A percentile compares a stretch with the other conserved stretches of the same genome.
phyloP scores from a whole-genome alignment of 140 eudicot genomes.

The Erigeron philadelphicus region DNA sequence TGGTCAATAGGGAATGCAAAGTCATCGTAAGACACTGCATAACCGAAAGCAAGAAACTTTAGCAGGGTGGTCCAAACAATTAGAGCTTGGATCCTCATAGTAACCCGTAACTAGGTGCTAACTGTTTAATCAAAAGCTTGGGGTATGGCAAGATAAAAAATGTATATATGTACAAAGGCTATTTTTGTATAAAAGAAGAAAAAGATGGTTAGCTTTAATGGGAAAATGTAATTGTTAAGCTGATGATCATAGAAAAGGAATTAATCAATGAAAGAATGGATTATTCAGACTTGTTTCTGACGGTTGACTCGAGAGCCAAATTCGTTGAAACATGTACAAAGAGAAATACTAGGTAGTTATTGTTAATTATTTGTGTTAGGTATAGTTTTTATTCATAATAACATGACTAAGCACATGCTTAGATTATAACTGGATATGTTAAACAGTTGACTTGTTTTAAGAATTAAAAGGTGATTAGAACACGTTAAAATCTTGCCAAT shows the following conservation, averaged over 20 bases:
- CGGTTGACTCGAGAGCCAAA: no score
- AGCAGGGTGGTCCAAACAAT: constrained; percentile 18
- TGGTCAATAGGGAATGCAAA: constrained; percentile 34
- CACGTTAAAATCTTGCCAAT: constrained; percentile 5
- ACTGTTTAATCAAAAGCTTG: neutral
- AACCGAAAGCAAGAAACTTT: constrained; percentile 19
- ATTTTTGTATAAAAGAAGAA: no score
- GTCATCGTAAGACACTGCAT: constrained; percentile 17
- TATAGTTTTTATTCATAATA: neutral
- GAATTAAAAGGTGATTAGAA: neutral
- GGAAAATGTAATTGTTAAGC: no score
- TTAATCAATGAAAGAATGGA: no score
- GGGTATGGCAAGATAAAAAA: no score
- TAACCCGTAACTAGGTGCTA: neutral
- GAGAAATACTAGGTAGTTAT: neutral
- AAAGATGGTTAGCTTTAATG: no score
- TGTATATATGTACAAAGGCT: neutral
- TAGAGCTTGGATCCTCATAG: constrained; percentile 21
- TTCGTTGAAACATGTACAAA: neutral
- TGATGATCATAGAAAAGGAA: no score
- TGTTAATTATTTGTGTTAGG: neutral
- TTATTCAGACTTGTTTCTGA: no score
- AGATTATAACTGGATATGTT: constrained; percentile 4
- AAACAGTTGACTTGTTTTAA: constrained; percentile 21
- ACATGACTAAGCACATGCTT: constrained; percentile 27